A percentile compares a stretch with the other conserved stretches of the same genome.
phyloP scores from a whole-genome alignment of 352 stramenopile species.

The Phytophthora podocarpi region DNA sequence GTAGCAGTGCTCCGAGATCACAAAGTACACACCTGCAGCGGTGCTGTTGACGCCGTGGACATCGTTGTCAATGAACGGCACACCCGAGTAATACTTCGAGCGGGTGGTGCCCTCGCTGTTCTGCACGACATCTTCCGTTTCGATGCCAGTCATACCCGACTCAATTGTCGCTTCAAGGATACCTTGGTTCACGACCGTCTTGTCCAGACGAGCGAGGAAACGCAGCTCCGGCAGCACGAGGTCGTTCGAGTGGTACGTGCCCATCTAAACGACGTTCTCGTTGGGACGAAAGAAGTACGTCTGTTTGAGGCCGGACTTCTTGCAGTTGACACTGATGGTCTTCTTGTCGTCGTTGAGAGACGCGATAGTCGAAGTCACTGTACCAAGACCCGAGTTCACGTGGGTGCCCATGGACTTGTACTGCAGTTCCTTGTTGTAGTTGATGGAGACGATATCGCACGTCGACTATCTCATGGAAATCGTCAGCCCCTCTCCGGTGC shows the following conservation, averaged over 20 bases:
- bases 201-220: conserved; percentile 50
- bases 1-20: conserved; percentile 52
- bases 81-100: conserved; percentile 52
- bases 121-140: conserved; percentile 44
- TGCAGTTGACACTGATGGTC: conserved; percentile 51
- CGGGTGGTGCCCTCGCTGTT: conserved; percentile 38
- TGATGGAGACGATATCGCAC: conserved; percentile 47
- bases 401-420: conserved; percentile 50
- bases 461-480: conserved; percentile 44
- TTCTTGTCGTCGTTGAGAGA: conserved; percentile 41
- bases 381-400: conserved; percentile 47
- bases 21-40: conserved; percentile 51
- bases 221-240: conserved; percentile 45
- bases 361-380: conserved; percentile 35
- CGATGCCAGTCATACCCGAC: conserved; percentile 38
- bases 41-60: conserved; percentile 47
- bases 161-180: conserved; percentile 45
- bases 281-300: conserved; percentile 43
- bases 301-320: conserved; percentile 38
- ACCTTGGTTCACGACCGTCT: conserved; percentile 39
- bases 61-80: conserved; percentile 41
- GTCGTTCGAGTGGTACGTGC: conserved; percentile 47
- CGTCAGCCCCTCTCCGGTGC: conserved; percentile 31
- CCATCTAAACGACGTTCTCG: conserved; percentile 64
- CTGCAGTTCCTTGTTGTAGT: conserved; percentile 52